Evolutionary conservation across 148 eudicot species (phyloP), one percentile per base, ranked within the genome.

Genomic region (Silene uniflora): DNA sequence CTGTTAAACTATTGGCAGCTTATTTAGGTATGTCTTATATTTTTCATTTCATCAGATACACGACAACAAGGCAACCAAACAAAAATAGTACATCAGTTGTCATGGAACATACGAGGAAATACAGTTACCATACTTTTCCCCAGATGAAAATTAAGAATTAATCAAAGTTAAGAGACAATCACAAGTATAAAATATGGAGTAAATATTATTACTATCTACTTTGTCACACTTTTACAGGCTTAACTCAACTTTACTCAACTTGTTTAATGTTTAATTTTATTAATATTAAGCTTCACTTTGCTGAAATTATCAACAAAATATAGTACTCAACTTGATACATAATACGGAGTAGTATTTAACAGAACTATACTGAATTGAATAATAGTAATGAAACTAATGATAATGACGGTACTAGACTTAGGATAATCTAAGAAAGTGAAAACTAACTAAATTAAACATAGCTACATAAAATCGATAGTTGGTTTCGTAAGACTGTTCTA

Each of bases 91-190:
- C 72, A 47, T 10, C 46, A 21, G 32, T 69, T 69, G 58, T 69
- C 18, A 67, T 46, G 21, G 72, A 68, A 67, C 70, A 67, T 67
- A 67, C 70, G 23, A 35, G 70, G 70, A 67, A 61, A 67, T 67
- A 16, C 49, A 67, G 14, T 67, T 39, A n/a, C 14, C 49, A 18
- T 16, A 67, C 70, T 39, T 67, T 39, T 39, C 1, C 46, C 5
- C 2, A 6, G 24, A 61, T 39, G 5, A 8, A 61, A 61, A 61
- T 21, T 61, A 21, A 61, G 65, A 22, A 21, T 61, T 61, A 61
- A 61, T 21, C 25, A 22, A 24, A 61, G 63, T 27, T 60, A 7
- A 19, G 23, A 19, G 25, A 60, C 63, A 60, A 60, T 60, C 10
- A 60, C 23, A 60, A 60, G 63, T 2, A 6, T 60, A 9, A 21